Base-by-base conservation (phyloP, 768 basidiomycete species). In the Auriculariales sp. region DNA sequence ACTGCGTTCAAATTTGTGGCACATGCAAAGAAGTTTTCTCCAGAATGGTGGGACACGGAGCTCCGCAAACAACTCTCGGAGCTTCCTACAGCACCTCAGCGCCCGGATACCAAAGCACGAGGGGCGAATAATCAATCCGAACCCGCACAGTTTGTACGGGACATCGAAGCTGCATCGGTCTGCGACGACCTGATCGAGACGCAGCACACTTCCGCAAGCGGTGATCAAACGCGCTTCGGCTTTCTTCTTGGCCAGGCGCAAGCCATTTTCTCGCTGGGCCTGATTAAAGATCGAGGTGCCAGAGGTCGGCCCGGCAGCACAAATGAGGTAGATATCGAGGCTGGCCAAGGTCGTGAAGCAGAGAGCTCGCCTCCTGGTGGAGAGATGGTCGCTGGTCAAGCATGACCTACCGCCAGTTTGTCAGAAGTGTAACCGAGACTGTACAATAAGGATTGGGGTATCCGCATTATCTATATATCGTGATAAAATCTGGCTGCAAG, bases 91-190 rank as follows among this genome's bases (percentile, higher is more conserved):
- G 31, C 6, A 25, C 35, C 57, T 50, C 25, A 12, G 4, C n/a
- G 35, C 3, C 3, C 3, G 3, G 68, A 68, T 65, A 66, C 68
- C 66, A 64, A 64, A 57, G 60, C 62, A 47, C 66, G 66, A 33
- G 69, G 66, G 57, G 68, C 69, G 28, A 68, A 68, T 24, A 59
- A 69, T 34, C 61, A 61, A 35, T 54, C 66, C 24, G 53, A 62
- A 27, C 58, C 60, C 12, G 57, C 54, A 19, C 19, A 12, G 1
- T 15, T 49, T 1, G 57, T 44, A 48, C 9, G 31, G 11, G 36
- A 35, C n/a, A 25, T 52, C 29, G 45, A 17, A 1, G 33, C 56
- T 2, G 22, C 55, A 9, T 53, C 55, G 10, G 49, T 59, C 28
- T 56, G 53, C 10, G 39, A 49, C 32, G 49, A 54, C 19, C 19